Percentiles rank a stretch among this genome's conserved stretches.
Evolutionary conservation across 768 basidiomycete genomes (phyloP).

Genomic region (Coprinellus micaceus): DNA sequence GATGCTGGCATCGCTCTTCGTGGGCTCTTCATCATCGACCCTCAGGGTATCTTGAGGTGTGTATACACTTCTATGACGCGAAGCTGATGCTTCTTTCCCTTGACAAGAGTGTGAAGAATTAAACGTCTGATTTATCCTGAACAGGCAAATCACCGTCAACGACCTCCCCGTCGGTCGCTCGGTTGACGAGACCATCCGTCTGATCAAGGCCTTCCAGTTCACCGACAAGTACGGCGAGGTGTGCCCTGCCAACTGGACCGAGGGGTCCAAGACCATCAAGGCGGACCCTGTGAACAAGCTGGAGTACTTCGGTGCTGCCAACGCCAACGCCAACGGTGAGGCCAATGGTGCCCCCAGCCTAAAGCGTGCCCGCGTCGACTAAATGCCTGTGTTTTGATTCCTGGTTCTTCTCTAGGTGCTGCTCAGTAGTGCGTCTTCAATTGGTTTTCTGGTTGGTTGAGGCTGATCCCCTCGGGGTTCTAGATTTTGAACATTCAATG

Average conservation of each 20-base stretch:
- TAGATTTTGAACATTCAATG: too few species aligned
- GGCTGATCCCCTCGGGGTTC: not conserved
- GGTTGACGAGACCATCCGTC: constrained; percentile 87
- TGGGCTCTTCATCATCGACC: constrained; percentile 84
- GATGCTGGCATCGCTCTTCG: constrained; percentile 87
- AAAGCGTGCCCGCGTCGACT: constrained; percentile 59
- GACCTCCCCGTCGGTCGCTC: constrained; percentile 95
- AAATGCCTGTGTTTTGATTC: constrained; percentile 12
- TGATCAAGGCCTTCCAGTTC: constrained; percentile 93
- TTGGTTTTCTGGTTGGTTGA: not conserved
- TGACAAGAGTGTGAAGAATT: not conserved
- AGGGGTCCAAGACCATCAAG: constrained; percentile 80
- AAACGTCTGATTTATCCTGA: not conserved
- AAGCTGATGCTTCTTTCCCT: not conserved
- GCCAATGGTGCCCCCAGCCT: constrained; percentile 32
- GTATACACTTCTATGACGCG: constrained; percentile 11
- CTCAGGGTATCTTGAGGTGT: constrained; percentile 70
- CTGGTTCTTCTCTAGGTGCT: not conserved
- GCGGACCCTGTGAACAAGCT: constrained; percentile 67
- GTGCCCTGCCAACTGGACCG: constrained; percentile 88
- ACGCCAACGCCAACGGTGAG: constrained; percentile 22
- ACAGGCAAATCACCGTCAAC: constrained; percentile 81
- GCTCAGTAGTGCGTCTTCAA: not conserved
- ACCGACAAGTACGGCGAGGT: constrained; percentile 88
- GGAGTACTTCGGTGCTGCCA: constrained; percentile 61